Conservation (phyloP, 805 yeast genomes). For the Wickerhamiella kazuoi region DNA sequence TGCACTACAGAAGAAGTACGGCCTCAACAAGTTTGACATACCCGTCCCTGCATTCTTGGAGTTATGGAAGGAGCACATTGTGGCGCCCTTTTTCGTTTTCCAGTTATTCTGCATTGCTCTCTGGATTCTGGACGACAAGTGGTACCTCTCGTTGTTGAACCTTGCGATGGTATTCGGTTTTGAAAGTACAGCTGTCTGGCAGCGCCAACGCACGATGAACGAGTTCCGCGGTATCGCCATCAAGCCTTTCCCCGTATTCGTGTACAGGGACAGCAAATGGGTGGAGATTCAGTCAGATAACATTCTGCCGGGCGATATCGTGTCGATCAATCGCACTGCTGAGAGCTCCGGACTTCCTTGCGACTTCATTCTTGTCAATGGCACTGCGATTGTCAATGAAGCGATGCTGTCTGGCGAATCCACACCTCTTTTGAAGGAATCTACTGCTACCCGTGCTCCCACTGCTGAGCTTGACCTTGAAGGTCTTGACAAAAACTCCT, state of each 20-base stretch:
- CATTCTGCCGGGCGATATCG: slow-evolving; percentile 74
- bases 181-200: slow-evolving; percentile 88
- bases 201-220: slow-evolving; percentile 82
- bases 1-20: slow-evolving; percentile 41
- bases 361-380: slow-evolving; percentile 70
- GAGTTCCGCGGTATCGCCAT: slow-evolving; percentile 97
- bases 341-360: slow-evolving; percentile 92
- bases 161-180: slow-evolving; percentile 82
- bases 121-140: slow-evolving; percentile 92
- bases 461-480: slow-evolving; percentile 53
- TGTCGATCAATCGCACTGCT: slow-evolving; percentile 69
- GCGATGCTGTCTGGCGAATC: slow-evolving; percentile 99
- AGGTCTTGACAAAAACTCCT: slow-evolving; percentile 74
- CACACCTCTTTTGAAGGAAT: slow-evolving; percentile 87
- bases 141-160: slow-evolving; percentile 88
- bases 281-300: slow-evolving; percentile 46
- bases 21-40: slow-evolving; percentile 77
- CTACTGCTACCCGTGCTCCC: slow-evolving; percentile 65
- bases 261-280: slow-evolving; percentile 59
- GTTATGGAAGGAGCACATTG: slow-evolving; percentile 90
- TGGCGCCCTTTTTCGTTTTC: slow-evolving; percentile 94
- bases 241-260: slow-evolving; percentile 70
- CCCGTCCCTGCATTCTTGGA: slow-evolving; percentile 87
- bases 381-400: slow-evolving; percentile 90
- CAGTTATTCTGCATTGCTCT: slow-evolving; percentile 89